Conservation (phyloP, 2,329 filamentous ascomycete species). For the Juglanconis juglandina region DNA sequence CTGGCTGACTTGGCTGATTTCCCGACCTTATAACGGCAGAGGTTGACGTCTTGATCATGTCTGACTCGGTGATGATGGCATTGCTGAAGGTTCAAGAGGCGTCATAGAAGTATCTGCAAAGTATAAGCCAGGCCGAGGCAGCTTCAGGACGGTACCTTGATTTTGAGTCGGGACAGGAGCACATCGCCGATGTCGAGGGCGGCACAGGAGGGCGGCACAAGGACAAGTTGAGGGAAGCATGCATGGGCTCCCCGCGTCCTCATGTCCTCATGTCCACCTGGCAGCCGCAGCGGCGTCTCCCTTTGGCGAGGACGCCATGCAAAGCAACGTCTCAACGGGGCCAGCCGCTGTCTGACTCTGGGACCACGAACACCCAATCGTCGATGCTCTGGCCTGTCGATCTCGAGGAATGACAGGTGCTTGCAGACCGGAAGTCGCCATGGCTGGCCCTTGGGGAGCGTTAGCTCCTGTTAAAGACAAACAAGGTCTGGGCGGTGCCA, state of each 20-base stretch:
- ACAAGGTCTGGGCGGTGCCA: background rate
- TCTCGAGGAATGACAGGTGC: constrained; percentile 7
- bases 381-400: constrained; percentile 10
- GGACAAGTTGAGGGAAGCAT: background rate
- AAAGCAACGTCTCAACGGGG: constrained; percentile 6
- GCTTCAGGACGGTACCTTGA: background rate
- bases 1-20: too few relatives aligned
- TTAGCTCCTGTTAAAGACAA: background rate
- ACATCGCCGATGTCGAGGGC: background rate
- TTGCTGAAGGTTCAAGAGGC: background rate
- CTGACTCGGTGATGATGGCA: background rate
- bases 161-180: background rate
- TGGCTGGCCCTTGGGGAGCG: background rate
- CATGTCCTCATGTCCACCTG: background rate
- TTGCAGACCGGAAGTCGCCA: constrained; percentile 14
- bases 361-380: background rate
- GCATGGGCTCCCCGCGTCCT: background rate
- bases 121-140: background rate
- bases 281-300: background rate
- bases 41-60: background rate
- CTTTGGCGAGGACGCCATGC: background rate
- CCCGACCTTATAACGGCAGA: background rate
- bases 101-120: background rate
- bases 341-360: constrained; percentile 10
- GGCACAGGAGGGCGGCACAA: background rate